These are phyloP conservation scores for Pueraria montana DNA, from an alignment of 306 rosid species.

Conservation along the genomic window DNA sequence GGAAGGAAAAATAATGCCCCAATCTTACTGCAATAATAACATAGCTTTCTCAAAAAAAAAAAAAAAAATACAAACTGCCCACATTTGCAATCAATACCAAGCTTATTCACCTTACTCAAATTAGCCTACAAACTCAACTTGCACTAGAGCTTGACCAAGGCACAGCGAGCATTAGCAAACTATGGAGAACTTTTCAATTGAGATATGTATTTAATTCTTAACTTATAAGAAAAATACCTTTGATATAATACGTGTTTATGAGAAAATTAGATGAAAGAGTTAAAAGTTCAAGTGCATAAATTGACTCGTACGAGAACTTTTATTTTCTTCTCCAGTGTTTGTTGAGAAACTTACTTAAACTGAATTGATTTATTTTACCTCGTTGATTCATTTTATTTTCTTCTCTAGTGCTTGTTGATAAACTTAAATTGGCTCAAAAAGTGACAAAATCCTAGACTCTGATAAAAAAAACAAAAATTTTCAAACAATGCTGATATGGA, in stretches of 20 bases:
- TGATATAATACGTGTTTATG: background rate
- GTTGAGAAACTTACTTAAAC: background rate
- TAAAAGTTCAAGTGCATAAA: background rate
- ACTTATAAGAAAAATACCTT: background rate
- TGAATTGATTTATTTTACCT: background rate
- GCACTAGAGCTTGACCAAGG: background rate
- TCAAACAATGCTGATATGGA: background rate
- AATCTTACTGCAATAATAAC: slow-evolving; percentile 29
- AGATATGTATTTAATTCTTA: background rate
- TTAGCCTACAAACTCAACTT: slow-evolving; percentile 12
- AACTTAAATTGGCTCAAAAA: background rate
- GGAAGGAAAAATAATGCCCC: slow-evolving; percentile 22
- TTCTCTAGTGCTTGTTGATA: background rate
- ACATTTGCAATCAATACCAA: slow-evolving; percentile 26
- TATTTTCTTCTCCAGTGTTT: background rate
- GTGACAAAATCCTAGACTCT: slow-evolving; percentile 13
- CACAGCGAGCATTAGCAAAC: background rate
- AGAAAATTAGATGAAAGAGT: background rate
- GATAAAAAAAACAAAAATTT: background rate
- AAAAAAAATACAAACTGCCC: background rate
- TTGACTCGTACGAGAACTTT: background rate
- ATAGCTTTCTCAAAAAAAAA: background rate
- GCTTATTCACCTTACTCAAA: slow-evolving; percentile 31
- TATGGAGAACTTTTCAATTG: background rate
- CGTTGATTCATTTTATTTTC: background rate